phyloP scores from a whole-genome alignment of 331 rosid species.

The Acacia pycnantha region DNA sequence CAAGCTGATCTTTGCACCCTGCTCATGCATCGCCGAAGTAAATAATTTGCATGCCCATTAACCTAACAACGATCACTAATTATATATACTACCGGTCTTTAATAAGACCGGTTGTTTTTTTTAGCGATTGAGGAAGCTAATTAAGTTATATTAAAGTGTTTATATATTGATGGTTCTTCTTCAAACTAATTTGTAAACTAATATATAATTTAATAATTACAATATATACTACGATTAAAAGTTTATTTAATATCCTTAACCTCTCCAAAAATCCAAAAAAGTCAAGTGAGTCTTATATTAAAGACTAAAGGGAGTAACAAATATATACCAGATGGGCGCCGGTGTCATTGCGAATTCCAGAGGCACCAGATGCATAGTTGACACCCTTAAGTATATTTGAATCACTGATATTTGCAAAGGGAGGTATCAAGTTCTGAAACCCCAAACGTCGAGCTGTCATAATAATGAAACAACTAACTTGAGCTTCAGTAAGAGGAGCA shows the following conservation, averaged over 20 bases:
- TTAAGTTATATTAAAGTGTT: no score
- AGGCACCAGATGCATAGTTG: slow-evolving; percentile 30
- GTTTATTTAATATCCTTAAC: no score
- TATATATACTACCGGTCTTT: no score
- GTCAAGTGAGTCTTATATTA: no score
- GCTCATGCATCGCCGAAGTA: slow-evolving; percentile 27
- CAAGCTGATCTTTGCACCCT: slow-evolving; percentile 44
- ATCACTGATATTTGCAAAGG: slow-evolving; percentile 22
- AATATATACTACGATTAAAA: no score
- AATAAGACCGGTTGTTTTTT: no score
- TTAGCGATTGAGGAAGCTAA: no score
- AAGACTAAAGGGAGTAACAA: rapidly evolving
- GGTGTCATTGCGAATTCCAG: slow-evolving; percentile 30
- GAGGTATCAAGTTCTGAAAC: slow-evolving; percentile 14
- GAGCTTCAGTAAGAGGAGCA: neutral
- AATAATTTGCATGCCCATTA: no score
- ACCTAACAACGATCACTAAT: neutral
- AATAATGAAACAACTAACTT: neutral
- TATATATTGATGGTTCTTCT: no score
- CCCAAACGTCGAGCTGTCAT: slow-evolving; percentile 29
- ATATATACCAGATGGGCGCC: slow-evolving; percentile 3
- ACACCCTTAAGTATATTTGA: slow-evolving; percentile 26
- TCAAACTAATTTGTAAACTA: no score
- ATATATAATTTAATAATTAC: no score
- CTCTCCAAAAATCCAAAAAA: no score